phyloP scores from a whole-genome alignment of 305 asterid genomes.

The Fraxinus greggii region DNA sequence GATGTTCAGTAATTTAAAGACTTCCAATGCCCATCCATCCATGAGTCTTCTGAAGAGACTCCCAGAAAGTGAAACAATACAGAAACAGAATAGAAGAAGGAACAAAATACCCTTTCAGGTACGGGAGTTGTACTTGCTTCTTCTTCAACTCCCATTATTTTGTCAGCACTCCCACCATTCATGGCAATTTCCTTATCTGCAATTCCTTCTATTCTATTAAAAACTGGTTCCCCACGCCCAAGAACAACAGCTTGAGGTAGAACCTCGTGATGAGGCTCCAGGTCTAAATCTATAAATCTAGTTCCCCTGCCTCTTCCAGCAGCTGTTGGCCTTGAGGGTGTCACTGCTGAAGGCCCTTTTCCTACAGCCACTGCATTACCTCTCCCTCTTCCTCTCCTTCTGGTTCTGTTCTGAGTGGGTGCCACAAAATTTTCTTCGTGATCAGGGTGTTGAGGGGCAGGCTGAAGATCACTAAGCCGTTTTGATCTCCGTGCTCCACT shows the following conservation, averaged over 20 bases:
- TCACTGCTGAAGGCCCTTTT: constrained; percentile 76
- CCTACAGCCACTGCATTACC: constrained; percentile 86
- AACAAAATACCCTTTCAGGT: constrained; percentile 78
- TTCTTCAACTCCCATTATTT: constrained; percentile 86
- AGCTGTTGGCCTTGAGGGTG: constrained; percentile 72
- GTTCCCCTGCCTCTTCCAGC: constrained; percentile 87
- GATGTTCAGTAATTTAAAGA: neutral
- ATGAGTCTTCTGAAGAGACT: neutral
- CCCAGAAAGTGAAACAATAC: neutral
- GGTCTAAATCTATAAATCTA: constrained; percentile 83
- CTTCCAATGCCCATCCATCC: neutral
- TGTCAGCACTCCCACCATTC: constrained; percentile 92
- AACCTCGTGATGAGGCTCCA: constrained; percentile 64
- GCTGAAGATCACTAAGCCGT: neutral
- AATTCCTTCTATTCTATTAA: constrained; percentile 67
- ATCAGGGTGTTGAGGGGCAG: constrained; percentile 39
- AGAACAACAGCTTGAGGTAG: constrained; percentile 70
- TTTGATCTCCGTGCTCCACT: neutral
- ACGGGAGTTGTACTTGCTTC: constrained; percentile 83
- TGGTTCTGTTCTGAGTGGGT: constrained; percentile 70
- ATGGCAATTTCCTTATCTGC: constrained; percentile 73
- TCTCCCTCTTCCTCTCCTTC: constrained; percentile 90
- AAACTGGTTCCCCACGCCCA: constrained; percentile 58
- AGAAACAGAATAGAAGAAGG: constrained; percentile 10
- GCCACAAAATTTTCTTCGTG: constrained; percentile 51